A percentile compares a stretch with the other conserved stretches of the same genome.
Evolutionary conservation across 2,329 filamentous ascomycete genomes (phyloP).

Genomic region (Pezicula radicicola): DNA sequence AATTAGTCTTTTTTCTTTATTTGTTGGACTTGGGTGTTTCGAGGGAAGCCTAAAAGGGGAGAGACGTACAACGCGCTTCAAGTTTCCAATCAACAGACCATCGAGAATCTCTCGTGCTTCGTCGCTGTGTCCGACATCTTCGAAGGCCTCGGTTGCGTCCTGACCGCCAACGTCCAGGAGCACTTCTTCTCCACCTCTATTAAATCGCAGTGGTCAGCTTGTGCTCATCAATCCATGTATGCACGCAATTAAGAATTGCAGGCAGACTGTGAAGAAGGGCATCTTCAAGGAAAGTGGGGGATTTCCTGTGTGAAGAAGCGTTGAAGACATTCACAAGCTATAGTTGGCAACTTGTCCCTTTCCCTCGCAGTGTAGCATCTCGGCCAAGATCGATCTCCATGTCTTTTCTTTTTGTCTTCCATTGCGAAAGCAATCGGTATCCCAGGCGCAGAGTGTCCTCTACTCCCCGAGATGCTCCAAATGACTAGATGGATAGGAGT

Average conservation of each 20-base stretch:
- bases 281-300: background rate
- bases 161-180: slow-evolving; percentile 93
- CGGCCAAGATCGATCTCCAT: background rate
- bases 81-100: slow-evolving; percentile 66
- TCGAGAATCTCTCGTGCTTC: slow-evolving; percentile 94
- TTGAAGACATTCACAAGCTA: background rate
- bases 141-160: slow-evolving; percentile 96
- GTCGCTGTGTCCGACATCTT: slow-evolving; percentile 98
- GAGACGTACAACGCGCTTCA: slow-evolving; percentile 75
- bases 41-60: slow-evolving; percentile 4
- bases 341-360: background rate
- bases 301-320: background rate
- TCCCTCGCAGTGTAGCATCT: background rate
- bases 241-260: too few relatives aligned
- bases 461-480: background rate
- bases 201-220: slow-evolving; percentile 11
- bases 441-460: background rate
- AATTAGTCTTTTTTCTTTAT: slow-evolving; percentile 1
- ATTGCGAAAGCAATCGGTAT: background rate
- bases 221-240: background rate
- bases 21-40: slow-evolving; percentile 1
- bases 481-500: slow-evolving; percentile 5
- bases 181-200: slow-evolving; percentile 96
- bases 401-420: background rate
- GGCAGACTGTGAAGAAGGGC: background rate